Evolutionary conservation across 495 filamentous ascomycete genomes (phyloP).

Genomic region (Margaritispora aquatica): DNA sequence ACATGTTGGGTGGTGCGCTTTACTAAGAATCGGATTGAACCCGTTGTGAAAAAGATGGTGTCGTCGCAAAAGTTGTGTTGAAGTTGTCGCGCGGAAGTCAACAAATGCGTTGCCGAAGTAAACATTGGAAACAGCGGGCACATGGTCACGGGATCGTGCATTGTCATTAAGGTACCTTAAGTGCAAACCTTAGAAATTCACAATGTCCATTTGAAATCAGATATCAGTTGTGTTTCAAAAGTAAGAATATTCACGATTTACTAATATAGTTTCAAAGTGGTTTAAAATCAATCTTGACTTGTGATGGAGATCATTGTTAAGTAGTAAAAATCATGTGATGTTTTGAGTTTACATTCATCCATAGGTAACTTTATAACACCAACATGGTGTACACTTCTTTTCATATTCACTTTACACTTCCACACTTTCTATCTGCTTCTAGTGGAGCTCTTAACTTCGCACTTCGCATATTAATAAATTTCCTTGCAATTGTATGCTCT

Average conservation of each 20-base stretch:
- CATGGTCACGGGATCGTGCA: not conserved
- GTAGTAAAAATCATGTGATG: not conserved
- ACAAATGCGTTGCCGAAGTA: constrained; percentile 1
- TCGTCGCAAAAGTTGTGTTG: not conserved
- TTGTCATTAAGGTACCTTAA: no score
- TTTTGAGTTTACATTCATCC: not conserved
- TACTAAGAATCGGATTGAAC: not conserved
- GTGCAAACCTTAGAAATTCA: no score
- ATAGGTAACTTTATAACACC: not conserved
- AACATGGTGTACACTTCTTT: not conserved
- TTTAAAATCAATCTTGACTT: not conserved
- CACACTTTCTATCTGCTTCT: not conserved
- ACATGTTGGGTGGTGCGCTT: constrained; percentile 34
- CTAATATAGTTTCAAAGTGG: not conserved
- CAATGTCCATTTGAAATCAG: no score
- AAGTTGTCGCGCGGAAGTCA: not conserved
- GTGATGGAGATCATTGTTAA: not conserved
- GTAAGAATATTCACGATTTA: not conserved
- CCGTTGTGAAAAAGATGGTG: not conserved
- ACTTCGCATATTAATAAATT: no score
- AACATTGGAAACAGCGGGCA: not conserved
- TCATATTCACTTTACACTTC: not conserved
- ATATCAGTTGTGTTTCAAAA: no score
- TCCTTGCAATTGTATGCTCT: no score
- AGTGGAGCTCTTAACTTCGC: no score